Percentiles rank a stretch among this genome's conserved stretches.
Evolutionary conservation across 192 early-diverging fungal species (phyloP).

Genomic region (Pilaira anomala): DNA sequence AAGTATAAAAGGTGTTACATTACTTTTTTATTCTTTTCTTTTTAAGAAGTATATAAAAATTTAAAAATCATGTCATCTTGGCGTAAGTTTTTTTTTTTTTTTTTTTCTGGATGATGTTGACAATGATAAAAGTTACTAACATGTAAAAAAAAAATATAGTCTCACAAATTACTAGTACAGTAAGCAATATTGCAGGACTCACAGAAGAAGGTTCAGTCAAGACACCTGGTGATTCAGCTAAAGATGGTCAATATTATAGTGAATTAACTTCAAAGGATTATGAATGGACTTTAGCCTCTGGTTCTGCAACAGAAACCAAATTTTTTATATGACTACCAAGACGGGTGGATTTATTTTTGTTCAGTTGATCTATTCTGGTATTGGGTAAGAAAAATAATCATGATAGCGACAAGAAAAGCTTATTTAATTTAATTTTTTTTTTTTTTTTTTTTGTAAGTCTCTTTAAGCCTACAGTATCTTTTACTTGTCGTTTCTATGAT

Average conservation of each 20-base stretch:
- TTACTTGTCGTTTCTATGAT: constrained; percentile 72
- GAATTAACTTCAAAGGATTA: constrained; percentile 57
- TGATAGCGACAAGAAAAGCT: constrained; percentile 23
- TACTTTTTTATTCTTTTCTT: too few species aligned
- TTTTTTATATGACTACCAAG: constrained; percentile 76
- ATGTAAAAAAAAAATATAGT: constrained; percentile 19
- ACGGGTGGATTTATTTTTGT: constrained; percentile 77
- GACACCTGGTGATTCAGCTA: constrained; percentile 33
- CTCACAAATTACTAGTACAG: constrained; percentile 34
- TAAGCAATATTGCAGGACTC: constrained; percentile 30
- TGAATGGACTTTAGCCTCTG: constrained; percentile 65
- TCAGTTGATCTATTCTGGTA: constrained; percentile 87
- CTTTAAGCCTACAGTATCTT: constrained; percentile 63
- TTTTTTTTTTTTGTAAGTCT: too few species aligned
- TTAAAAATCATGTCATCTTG: neutral
- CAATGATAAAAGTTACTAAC: too few species aligned
- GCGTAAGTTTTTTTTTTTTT: constrained; percentile 1
- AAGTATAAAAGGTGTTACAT: too few species aligned
- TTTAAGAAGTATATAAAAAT: too few species aligned
- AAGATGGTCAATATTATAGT: constrained; percentile 42
- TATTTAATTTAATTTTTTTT: constrained; percentile 50
- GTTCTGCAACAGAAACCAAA: constrained; percentile 86
- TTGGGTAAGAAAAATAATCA: constrained; percentile 51
- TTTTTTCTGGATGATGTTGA: too few species aligned
- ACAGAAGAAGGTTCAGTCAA: constrained; percentile 28